Evolutionary conservation across 2,329 filamentous ascomycete species (phyloP).

Genomic region (Thielaviopsis musarum): DNA sequence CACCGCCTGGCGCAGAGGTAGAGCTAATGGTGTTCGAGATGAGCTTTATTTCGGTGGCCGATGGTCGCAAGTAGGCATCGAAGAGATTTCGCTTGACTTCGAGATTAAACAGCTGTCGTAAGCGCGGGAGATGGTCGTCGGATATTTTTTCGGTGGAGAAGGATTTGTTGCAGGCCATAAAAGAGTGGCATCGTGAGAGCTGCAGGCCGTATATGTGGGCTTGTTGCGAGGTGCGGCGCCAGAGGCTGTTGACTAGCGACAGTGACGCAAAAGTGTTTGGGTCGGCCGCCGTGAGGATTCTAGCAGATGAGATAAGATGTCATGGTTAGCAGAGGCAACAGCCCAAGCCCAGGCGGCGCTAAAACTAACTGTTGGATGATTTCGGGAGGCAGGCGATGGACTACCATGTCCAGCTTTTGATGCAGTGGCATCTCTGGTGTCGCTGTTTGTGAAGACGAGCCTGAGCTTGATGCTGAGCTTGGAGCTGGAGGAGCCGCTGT

Average conservation of each 20-base stretch:
- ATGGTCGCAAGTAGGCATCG: constrained; percentile 55
- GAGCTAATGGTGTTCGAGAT: constrained; percentile 74
- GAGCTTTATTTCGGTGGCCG: constrained; percentile 56
- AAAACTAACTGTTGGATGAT: constrained; percentile 46
- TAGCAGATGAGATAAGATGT: constrained; percentile 18
- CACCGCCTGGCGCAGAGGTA: constrained; percentile 64
- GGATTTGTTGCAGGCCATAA: constrained; percentile 31
- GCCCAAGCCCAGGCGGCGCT: not conserved
- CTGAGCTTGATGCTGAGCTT: not conserved
- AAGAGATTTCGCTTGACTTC: constrained; percentile 66
- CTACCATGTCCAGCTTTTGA: constrained; percentile 19
- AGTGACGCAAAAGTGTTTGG: constrained; percentile 51
- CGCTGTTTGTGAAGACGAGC: not conserved
- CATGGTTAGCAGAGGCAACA: constrained; percentile 7
- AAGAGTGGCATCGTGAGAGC: constrained; percentile 43
- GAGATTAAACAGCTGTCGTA: constrained; percentile 49
- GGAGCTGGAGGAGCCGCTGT: not conserved
- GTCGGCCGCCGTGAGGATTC: constrained; percentile 43
- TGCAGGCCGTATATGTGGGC: constrained; percentile 46
- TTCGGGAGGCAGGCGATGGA: constrained; percentile 46
- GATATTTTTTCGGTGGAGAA: constrained; percentile 21
- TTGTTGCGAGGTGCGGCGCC: constrained; percentile 46
- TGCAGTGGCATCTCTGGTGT: not conserved
- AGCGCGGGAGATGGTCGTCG: constrained; percentile 35
- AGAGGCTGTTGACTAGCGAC: constrained; percentile 46